phyloP scores from a whole-genome alignment of 2,329 filamentous ascomycete species.

The Emmonsiellopsis sp. region DNA sequence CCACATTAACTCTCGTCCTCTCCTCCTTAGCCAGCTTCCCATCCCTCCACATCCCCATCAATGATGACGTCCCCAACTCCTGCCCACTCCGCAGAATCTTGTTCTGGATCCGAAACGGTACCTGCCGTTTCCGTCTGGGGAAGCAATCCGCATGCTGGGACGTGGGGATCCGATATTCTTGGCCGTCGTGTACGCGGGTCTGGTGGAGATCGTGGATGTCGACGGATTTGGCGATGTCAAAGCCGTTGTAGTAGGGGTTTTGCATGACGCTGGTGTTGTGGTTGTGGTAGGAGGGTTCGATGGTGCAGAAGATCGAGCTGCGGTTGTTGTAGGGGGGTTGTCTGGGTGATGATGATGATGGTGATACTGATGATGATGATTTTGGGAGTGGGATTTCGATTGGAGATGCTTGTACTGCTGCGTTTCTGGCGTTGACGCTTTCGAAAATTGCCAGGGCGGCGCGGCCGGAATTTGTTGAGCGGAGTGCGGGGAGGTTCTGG shows the following conservation, averaged over 20 bases:
- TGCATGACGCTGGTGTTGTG: constrained; percentile 20
- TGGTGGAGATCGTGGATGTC: constrained; percentile 23
- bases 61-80: constrained; percentile 18
- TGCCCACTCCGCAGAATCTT: constrained; percentile 14
- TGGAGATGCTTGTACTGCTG: background rate
- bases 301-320: constrained; percentile 14
- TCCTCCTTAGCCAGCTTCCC: constrained; percentile 10
- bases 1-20: too few species aligned
- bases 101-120: constrained; percentile 14
- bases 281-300: constrained; percentile 21
- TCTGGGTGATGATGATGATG: too few species aligned
- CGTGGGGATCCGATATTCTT: constrained; percentile 15
- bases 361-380: background rate
- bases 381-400: constrained; percentile 11
- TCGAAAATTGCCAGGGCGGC: constrained; percentile 27
- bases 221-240: constrained; percentile 16
- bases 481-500: background rate
- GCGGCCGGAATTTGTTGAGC: constrained; percentile 7
- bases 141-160: constrained; percentile 25
- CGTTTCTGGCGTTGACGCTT: background rate
- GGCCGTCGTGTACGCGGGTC: background rate
- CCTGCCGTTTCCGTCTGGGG: constrained; percentile 16
- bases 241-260: constrained; percentile 25
- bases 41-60: constrained; percentile 18
- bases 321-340: background rate